Evolutionary conservation across 2,329 filamentous ascomycete species (phyloP), one percentile per base, ranked within the genome.

Genomic region (Ascochyta pisi): DNA sequence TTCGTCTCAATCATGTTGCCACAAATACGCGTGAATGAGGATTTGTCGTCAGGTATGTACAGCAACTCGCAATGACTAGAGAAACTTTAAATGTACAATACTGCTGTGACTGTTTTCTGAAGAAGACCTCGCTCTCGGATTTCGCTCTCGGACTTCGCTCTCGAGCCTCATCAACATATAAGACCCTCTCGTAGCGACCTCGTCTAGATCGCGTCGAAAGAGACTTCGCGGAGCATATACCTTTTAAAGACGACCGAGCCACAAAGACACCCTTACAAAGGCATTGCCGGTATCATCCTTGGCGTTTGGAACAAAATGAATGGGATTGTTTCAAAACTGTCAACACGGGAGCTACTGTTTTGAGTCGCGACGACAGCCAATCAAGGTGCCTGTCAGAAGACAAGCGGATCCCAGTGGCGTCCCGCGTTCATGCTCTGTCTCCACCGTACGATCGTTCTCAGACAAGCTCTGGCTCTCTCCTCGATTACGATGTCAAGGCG

Each of bases 231-330:
- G 43, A 48, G 31, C 4, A 43, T 4, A 29, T 24, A 12, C 43
- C 19, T 6, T 38, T 38, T 38, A 7, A 9, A 34, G 41, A 7
- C 15, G 6, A 23, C 13, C n/a, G 19, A 24, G 37, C 47, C 46
- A 42, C 15, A 34, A 8, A 39, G 7, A 6, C 37, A 19, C n/a
- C 26, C 29, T 37, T 9, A 23, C 10, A 22, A 19, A 23, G 24
- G 37, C 46, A 31, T 41, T 34, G 41, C 35, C 29, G 16, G 7
- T 2, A 26, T 12, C 33, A 34, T 33, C 12, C 50, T 54, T 53
- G 50, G 54, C 50, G 50, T 57, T 57, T 49, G 54, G 40, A 53
- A 57, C 54, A 19, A 57, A 54, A 57, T 57, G 47, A 51, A 41
- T 23, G 42, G 41, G 24, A 12, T 26, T 16, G 50, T 54, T 58